These are phyloP conservation scores for Ustanciosporium gigantosporum DNA, from an alignment of 1,284 basidiomycete species.

Conservation along the genomic window DNA sequence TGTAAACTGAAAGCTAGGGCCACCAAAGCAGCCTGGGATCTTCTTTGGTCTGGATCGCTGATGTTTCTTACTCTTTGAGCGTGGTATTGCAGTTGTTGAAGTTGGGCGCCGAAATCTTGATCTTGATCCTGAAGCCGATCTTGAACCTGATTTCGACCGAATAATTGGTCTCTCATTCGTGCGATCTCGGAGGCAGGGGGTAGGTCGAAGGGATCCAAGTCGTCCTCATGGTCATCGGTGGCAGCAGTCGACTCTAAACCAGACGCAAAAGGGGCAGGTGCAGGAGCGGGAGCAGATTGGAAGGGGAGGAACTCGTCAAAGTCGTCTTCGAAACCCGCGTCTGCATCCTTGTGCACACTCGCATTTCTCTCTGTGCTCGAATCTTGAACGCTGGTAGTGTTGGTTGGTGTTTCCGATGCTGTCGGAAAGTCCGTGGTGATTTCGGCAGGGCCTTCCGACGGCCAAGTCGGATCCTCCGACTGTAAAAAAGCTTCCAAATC, in stretches of 20 bases:
- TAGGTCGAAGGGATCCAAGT: background rate
- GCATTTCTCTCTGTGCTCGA: too few species aligned
- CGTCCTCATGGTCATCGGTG: background rate
- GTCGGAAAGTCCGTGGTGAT: background rate
- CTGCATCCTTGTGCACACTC: background rate
- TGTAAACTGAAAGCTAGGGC: conserved; percentile 40
- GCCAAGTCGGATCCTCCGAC: conserved; percentile 37
- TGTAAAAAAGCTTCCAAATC: conserved; percentile 39
- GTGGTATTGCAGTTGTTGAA: conserved; percentile 30
- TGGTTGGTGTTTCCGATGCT: background rate
- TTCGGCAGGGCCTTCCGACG: background rate
- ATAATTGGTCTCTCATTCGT: conserved; percentile 15
- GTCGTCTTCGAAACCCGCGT: conserved; percentile 24
- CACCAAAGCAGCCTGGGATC: conserved; percentile 30
- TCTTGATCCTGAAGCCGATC: background rate
- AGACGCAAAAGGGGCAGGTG: background rate
- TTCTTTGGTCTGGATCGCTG: conserved; percentile 23
- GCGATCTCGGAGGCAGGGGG: conserved; percentile 15
- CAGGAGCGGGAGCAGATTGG: conserved; percentile 5
- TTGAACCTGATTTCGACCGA: conserved; percentile 3
- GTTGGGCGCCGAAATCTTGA: conserved; percentile 15
- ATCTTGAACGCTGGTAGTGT: background rate
- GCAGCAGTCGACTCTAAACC: too few species aligned
- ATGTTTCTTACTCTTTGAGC: conserved; percentile 33
- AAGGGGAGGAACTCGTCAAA: conserved; percentile 38